Evolutionary conservation across 345 rosid species (phyloP).

Genomic region (Melaleuca alternifolia): DNA sequence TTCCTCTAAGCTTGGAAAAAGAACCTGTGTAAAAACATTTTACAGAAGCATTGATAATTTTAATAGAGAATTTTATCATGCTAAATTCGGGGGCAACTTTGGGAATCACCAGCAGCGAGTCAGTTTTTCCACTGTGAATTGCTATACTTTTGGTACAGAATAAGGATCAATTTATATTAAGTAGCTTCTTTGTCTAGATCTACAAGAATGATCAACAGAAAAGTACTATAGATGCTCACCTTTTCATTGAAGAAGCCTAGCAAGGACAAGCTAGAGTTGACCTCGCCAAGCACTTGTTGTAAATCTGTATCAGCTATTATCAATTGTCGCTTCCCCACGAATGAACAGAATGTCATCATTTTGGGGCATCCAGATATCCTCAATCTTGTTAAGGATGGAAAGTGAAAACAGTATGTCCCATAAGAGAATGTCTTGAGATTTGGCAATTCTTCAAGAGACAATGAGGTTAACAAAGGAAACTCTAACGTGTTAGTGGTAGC

Average conservation of each 20-base stretch:
- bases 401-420: rapidly evolving
- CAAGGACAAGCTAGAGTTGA: neutral
- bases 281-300: neutral
- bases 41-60: too few relatives aligned
- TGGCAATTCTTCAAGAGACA: neutral
- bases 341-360: neutral
- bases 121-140: too few relatives aligned
- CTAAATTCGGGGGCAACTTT: neutral
- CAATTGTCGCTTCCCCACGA: rapidly evolving
- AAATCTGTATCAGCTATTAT: neutral
- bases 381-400: neutral
- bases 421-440: neutral
- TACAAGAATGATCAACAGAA: too few relatives aligned
- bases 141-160: too few relatives aligned
- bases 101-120: too few relatives aligned
- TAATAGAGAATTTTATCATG: too few relatives aligned
- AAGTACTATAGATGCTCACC: neutral
- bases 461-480: neutral
- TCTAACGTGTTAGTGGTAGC: rapidly evolving
- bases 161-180: too few relatives aligned
- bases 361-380: rapidly evolving
- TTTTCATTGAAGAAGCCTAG: too few relatives aligned
- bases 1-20: neutral
- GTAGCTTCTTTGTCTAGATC: neutral
- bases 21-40: neutral